Evolutionary conservation across 2,329 filamentous ascomycete species (phyloP), one percentile per base, ranked within the genome.

Genomic region (Pseudocercospora eumusae): DNA sequence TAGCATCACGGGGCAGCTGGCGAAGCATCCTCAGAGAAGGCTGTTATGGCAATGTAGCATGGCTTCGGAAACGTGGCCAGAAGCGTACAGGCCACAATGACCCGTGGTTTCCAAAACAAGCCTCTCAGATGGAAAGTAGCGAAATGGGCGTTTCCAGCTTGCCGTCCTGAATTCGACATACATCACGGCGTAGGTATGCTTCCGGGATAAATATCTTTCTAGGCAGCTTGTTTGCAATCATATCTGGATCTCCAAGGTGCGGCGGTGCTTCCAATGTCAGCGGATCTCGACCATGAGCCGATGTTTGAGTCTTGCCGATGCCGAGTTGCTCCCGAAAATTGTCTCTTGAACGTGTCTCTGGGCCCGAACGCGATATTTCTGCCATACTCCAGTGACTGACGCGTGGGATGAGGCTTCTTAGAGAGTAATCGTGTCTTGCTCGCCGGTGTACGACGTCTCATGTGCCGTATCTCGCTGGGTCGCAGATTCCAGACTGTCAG

Each of bases 1-100:
- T 57, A 71, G 65, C 40, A 74, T 75, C 50, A 73, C 73, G 7
- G 73, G 74, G 0, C 66, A 74, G 47, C 49, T 73, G 25, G 60
- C 33, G 13, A 45, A 58, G 8, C 56, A 59, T 28, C 57, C 62
- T n/a, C 69, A 71, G 18, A 47, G 57, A 61, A 68, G 73, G 23
- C 27, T 75, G 54, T 59, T 75, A 60, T 75, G 74, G 72, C 74
- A 75, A 56, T 63, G 61, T 40, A 63, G 53, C 44, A 60, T 63
- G 61, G 61, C 61, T 9, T 57, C 40, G 28, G 49, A 42, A 21
- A 60, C 45, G 40, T 42, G 25, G 52, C 61, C 61, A 20, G 55
- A 60, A 13, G 21, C 44, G 18, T 57, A 57, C 23, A 52, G 47
- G 25, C 21, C 47, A 28, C 23, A 23, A 18, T 40, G 36, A 40